phyloP scores from a whole-genome alignment of 192 early-diverging fungal genomes.

The Backusella psychrophila region DNA sequence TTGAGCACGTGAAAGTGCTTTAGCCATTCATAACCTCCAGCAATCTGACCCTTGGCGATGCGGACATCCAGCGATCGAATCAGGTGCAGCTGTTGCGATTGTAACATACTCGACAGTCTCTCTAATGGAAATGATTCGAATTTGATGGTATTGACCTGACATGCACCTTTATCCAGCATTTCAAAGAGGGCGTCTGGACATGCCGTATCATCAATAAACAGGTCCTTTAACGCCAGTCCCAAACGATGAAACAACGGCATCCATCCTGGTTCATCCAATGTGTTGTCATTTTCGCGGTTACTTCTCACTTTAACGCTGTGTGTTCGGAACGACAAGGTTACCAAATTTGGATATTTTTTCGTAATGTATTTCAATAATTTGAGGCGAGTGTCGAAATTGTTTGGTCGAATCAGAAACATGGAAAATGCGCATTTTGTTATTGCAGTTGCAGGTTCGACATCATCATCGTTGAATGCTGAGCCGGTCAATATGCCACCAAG shows the following conservation, averaged over 20 bases:
- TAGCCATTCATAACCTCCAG: background rate
- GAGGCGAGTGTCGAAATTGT: background rate
- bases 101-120: background rate
- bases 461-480: background rate
- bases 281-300: background rate
- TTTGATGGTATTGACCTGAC: background rate
- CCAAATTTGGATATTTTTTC: background rate
- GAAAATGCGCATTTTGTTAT: background rate
- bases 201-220: background rate
- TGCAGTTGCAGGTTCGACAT: background rate
- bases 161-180: background rate
- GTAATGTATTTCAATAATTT: background rate
- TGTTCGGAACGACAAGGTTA: background rate
- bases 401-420: background rate
- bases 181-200: background rate
- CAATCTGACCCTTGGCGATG: background rate
- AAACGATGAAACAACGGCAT: background rate
- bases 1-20: background rate
- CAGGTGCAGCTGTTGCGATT: background rate
- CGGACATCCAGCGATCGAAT: background rate
- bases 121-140: background rate
- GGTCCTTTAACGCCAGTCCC: background rate
- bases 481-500: background rate
- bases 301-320: background rate
- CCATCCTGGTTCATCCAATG: background rate